Base-by-base conservation (phyloP, 2,329 filamentous ascomycete species). In the Gnomoniopsis smithogilvyi region DNA sequence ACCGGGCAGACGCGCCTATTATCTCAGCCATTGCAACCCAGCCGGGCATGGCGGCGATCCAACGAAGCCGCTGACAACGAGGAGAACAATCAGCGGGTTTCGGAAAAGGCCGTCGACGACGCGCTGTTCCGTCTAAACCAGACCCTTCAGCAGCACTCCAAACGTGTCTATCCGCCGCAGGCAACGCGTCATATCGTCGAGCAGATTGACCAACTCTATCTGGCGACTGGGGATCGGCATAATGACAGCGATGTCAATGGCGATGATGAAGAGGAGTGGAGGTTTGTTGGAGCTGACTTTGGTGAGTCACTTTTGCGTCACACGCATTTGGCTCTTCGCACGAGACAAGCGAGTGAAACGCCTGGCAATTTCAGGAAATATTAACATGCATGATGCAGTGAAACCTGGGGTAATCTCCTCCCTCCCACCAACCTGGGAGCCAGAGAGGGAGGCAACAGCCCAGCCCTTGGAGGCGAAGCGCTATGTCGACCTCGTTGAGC, bases 131-230 rank as follows among this genome's bases (percentile, higher is more conserved):
- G 78, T 45, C 75, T 90, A 14, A 89, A 90, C 68, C 81, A 85
- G 61, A 73, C 79, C 17, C 73, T 91, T 15, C 80, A 82, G 64
- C 85, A 88, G 64, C 89, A 92, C 69, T 80, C 80, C 33, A 83
- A 82, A 38, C 80, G 85, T 57, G 85, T 85, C 6, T 90, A 90
- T 69, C 81, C 85, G 17, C 81, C 86, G 0, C 86, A 89, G 65
- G 86, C 88, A n/a, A 84, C 81, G 54, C 81, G 88, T 38, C 86
- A 90, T 66, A 81, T 91, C 19, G 87, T 88, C 2, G 87, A 90
- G 74, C 88, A 92, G 74, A 85, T 92, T 46, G 86, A 90, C 71
- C 73, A 74, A 51, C 73, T 89, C 48, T 91, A 91, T 70, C 80
- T 80, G 45, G 73, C 76, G 46, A 73, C 74, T 1, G 79, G 74